phyloP scores from a whole-genome alignment of 2,329 filamentous ascomycete genomes.

The Cladosporium cucumerinum region DNA sequence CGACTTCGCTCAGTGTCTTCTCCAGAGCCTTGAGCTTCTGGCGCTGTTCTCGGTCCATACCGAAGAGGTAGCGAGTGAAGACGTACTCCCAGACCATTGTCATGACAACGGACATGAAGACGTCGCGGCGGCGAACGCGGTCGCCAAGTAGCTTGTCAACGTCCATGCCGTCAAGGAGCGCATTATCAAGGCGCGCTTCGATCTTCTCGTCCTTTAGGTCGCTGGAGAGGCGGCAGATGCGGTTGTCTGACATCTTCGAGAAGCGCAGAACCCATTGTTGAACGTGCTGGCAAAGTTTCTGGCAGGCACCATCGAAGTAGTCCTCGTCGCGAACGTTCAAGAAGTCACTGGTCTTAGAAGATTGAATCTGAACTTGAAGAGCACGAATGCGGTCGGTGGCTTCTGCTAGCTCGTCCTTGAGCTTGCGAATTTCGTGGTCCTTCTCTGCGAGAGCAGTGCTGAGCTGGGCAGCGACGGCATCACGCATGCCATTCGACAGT shows the following conservation, averaged over 20 bases:
- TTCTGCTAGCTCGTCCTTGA: constrained; percentile 73
- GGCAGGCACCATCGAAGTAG: constrained; percentile 91
- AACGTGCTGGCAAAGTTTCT: constrained; percentile 90
- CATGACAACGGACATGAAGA: constrained; percentile 99
- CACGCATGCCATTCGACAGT: constrained; percentile 61
- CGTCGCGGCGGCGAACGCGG: constrained; percentile 80
- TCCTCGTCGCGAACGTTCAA: constrained; percentile 82
- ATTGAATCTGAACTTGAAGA: constrained; percentile 58
- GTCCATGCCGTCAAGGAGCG: constrained; percentile 88
- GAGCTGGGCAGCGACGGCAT: constrained; percentile 59
- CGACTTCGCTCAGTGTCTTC: constrained; percentile 85
- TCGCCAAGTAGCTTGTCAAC: constrained; percentile 85
- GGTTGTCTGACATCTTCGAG: constrained; percentile 94
- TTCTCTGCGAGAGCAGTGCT: constrained; percentile 69
- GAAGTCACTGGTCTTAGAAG: constrained; percentile 63
- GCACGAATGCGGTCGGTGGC: constrained; percentile 61
- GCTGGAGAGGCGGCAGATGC: constrained; percentile 74
- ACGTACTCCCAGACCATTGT: constrained; percentile 99
- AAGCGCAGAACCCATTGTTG: constrained; percentile 98
- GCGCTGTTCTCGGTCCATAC: constrained; percentile 95
- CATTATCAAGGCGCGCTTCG: constrained; percentile 89
- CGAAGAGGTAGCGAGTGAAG: constrained; percentile 96
- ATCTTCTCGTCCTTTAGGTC: constrained; percentile 91
- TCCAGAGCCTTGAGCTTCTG: constrained; percentile 96
- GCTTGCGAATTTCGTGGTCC: constrained; percentile 74